Base-by-base conservation (phyloP, 225 moss, liverwort and hornwort genomes). In the Rhytidiadelphus loreus region DNA sequence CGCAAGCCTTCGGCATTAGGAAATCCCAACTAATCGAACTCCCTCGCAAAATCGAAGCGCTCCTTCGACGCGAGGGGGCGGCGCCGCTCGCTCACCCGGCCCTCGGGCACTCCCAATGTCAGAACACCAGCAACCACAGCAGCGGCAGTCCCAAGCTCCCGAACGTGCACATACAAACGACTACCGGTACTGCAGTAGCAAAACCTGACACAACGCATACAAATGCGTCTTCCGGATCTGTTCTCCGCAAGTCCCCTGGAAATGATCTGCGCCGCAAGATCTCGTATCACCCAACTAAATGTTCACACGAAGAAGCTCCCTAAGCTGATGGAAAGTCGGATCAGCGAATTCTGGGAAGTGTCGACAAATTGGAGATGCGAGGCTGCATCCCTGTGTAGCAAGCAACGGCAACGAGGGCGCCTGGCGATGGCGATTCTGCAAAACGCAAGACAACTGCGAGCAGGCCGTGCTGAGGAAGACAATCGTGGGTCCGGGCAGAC, bases 1-100 rank as follows among this genome's bases (percentile, higher is more conserved):
- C 98, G 86, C 98, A 98, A 77, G 95, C 93, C 96, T 95, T 97
- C 97, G 98, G 97, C 98, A 98, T 84, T 25, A 23, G 29, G 43
- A 41, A 33, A 21, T 53, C 71, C 46, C 24, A 6, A 82, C 62
- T 16, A 63, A 65, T 20, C 83, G 13, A 46, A 18, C 87, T 23
- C 56, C 30, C 62, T 76, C 24, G 4, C 28, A 0, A 29, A 59
- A 61, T 17, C 19, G 13, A 62, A 29, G 20, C 80, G 16, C 48
- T 61, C 24, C 61, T 61, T 24, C 37, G 0, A 24, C 20, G 16
- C 21, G 63, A 61, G 56, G 44, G 50, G 28, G 18, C 16, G 30
- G 23, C 52, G 6, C 18, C 32, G 43, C 8, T 39, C 56, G 11
- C 61, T n/a, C 70, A 75, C 81, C 41, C 24, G 25, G 29, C 20